A percentile compares a stretch with the other conserved stretches of the same genome.
Conservation (phyloP, 116 monocot genomes). For the Phalaenopsis hybrid region DNA sequence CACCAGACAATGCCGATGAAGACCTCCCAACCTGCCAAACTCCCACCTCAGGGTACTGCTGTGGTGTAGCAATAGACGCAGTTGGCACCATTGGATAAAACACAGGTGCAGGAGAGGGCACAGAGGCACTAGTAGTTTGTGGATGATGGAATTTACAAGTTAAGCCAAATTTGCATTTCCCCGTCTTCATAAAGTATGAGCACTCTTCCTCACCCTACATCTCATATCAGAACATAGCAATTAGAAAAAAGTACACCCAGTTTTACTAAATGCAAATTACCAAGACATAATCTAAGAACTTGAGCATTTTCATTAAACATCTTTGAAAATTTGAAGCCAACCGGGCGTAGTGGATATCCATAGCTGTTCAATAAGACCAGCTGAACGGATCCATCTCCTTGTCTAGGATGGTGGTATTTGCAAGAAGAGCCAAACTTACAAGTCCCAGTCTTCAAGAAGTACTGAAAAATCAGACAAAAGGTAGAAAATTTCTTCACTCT, state of each 20-base stretch:
- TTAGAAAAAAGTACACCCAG: constrained; percentile 4
- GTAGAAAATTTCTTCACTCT: not conserved
- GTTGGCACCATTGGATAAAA: constrained; percentile 58
- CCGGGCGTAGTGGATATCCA: constrained; percentile 74
- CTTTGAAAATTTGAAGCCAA: constrained; percentile 24
- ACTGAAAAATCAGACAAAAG: constrained; percentile 31
- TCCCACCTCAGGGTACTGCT: constrained; percentile 35
- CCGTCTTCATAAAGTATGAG: constrained; percentile 80
- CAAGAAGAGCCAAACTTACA: constrained; percentile 79
- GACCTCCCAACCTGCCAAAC: constrained; percentile 54
- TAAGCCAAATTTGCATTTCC: constrained; percentile 81
- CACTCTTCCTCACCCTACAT: constrained; percentile 92
- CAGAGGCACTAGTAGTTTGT: constrained; percentile 30
- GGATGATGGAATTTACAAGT: constrained; percentile 93
- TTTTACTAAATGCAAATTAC: constrained; percentile 1
- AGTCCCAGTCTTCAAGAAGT: constrained; percentile 74
- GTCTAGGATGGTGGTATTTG: constrained; percentile 80
- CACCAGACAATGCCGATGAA: constrained; percentile 33
- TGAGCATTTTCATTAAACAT: constrained; percentile 11
- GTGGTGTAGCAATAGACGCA: constrained; percentile 37
- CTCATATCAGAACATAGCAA: constrained; percentile 2
- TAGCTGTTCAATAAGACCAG: constrained; percentile 41
- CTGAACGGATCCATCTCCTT: constrained; percentile 31
- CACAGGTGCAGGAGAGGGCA: constrained; percentile 31
- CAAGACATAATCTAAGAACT: not conserved